phyloP scores from a whole-genome alignment of 768 basidiomycete species.

The Amanita phalloides region DNA sequence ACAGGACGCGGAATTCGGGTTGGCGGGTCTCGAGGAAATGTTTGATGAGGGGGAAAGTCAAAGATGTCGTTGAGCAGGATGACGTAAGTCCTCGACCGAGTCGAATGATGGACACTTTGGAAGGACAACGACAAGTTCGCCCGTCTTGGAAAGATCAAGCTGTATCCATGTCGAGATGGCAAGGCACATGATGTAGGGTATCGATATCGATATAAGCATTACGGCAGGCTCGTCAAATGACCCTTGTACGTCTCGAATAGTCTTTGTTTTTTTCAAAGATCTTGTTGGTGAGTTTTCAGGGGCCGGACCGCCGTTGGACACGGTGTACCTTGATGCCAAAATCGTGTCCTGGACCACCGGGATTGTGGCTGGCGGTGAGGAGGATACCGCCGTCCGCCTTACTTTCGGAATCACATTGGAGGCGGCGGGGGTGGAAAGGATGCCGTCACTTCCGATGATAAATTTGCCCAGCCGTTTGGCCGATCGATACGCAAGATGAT shows the following conservation, averaged over 20 bases:
- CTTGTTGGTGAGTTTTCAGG: constrained; percentile 93
- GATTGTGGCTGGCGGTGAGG: constrained; percentile 95
- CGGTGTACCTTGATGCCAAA: constrained; percentile 99
- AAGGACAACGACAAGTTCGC: constrained; percentile 70
- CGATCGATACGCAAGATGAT: constrained; percentile 87
- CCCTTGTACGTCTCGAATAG: constrained; percentile 76
- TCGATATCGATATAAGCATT: constrained; percentile 5
- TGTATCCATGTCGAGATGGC: constrained; percentile 15
- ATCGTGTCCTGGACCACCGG: constrained; percentile 95
- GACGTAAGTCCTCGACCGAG: constrained; percentile 85
- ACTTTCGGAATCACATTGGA: constrained; percentile 93
- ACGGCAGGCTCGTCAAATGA: constrained; percentile 70
- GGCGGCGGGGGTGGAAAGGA: constrained; percentile 94
- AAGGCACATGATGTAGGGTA: constrained; percentile 2
- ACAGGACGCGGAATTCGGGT: constrained; percentile 73
- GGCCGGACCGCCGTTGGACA: constrained; percentile 94
- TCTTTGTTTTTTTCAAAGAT: constrained; percentile 90
- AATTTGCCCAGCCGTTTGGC: constrained; percentile 88
- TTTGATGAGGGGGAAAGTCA: constrained; percentile 88
- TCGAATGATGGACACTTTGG: constrained; percentile 87
- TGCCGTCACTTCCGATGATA: constrained; percentile 84
- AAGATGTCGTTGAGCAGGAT: constrained; percentile 80
- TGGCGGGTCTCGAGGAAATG: constrained; percentile 67
- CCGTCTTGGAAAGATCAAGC: constrained; percentile 80
- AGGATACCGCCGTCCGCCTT: constrained; percentile 96